Evolutionary conservation across 2,329 filamentous ascomycete species (phyloP).

Genomic region (Sclerotinia subarctica): DNA sequence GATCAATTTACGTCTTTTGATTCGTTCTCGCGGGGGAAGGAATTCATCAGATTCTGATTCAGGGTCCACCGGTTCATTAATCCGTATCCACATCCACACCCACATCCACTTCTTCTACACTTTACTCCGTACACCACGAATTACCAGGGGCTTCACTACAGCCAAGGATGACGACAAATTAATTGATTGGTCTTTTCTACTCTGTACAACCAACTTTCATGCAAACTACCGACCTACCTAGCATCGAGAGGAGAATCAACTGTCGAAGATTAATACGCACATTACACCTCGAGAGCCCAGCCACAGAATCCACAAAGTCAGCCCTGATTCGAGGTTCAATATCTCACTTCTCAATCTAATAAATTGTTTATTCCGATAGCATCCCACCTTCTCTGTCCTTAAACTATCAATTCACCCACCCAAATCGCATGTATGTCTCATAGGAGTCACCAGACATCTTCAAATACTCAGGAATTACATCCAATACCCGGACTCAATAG

Average conservation of each 20-base stretch:
- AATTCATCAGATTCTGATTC: background rate
- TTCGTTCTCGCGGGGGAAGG: background rate
- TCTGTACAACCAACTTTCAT: background rate
- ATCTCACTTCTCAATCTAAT: background rate
- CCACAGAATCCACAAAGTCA: background rate
- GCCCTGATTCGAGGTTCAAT: background rate
- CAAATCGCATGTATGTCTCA: constrained; percentile 36
- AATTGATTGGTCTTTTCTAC: background rate
- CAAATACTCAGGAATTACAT: constrained; percentile 16
- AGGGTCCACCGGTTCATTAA: background rate
- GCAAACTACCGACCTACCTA: background rate
- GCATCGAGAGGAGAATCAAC: background rate
- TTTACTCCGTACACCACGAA: background rate
- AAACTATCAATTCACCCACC: background rate
- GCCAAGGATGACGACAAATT: constrained; percentile 13
- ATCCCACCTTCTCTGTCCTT: background rate
- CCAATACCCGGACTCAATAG: constrained; percentile 20
- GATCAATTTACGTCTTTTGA: background rate
- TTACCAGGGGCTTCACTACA: background rate
- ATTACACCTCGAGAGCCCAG: background rate
- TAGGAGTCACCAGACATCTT: constrained; percentile 28
- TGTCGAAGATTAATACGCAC: background rate
- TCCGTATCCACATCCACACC: too few relatives aligned
- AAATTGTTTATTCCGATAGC: constrained; percentile 8
- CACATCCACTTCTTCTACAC: background rate